Conservation (phyloP, 345 rosid genomes). For the Acer yangbiense region DNA sequence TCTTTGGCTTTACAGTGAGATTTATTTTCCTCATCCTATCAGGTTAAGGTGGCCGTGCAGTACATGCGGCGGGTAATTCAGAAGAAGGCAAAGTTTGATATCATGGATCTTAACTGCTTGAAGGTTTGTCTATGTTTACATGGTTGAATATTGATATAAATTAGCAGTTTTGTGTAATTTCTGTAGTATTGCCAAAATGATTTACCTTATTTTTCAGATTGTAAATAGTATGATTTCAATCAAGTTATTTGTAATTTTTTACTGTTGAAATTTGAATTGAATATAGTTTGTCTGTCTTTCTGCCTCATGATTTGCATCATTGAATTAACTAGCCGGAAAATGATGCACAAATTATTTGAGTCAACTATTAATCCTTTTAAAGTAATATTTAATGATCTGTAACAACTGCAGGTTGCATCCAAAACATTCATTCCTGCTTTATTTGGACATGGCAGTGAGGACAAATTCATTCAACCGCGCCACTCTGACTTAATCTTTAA, state of each 20-base stretch:
- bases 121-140: slow-evolving; percentile 54
- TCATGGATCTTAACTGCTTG: slow-evolving; percentile 85
- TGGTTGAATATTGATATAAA: slow-evolving; percentile 8
- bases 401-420: slow-evolving; percentile 65
- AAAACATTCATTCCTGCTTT: slow-evolving; percentile 91
- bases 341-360: neutral
- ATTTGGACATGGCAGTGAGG: slow-evolving; percentile 90
- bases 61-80: slow-evolving; percentile 85
- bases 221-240: neutral
- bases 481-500: slow-evolving; percentile 81
- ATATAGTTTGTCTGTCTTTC: slow-evolving; percentile 6
- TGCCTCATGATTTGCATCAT: slow-evolving; percentile 2
- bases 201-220: slow-evolving; percentile 7
- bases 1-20: slow-evolving; percentile 7
- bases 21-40: slow-evolving; percentile 19
- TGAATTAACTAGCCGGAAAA: neutral
- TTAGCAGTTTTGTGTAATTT: neutral
- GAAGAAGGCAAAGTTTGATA: slow-evolving; percentile 96
- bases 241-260: neutral
- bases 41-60: slow-evolving; percentile 98
- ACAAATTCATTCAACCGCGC: slow-evolving; percentile 87
- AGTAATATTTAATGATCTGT: slow-evolving; percentile 12
- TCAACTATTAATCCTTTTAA: neutral
- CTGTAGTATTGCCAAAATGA: neutral
- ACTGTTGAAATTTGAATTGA: slow-evolving; percentile 3